phyloP scores from a whole-genome alignment of 768 basidiomycete genomes.

The Panellus pusillus region DNA sequence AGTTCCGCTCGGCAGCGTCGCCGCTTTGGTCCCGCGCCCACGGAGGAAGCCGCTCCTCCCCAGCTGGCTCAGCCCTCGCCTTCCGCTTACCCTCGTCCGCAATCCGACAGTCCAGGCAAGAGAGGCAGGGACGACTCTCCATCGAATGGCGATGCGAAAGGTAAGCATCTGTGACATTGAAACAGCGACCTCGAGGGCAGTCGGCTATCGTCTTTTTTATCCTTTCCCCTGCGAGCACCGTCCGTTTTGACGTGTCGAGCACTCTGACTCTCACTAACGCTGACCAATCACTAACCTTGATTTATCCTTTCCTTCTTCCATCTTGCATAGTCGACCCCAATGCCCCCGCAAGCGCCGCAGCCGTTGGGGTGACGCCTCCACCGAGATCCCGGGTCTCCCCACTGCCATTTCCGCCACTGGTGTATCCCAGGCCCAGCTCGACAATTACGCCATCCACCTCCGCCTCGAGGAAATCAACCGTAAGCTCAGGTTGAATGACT shows the following conservation, averaged over 20 bases:
- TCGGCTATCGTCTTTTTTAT: conserved; percentile 31
- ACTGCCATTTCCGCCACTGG: conserved; percentile 92
- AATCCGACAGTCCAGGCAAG: conserved; percentile 54
- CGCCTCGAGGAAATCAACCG: conserved; percentile 97
- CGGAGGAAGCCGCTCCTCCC: conserved; percentile 79
- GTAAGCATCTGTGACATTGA: conserved; percentile 55
- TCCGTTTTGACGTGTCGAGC: conserved; percentile 39
- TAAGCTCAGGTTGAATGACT: conserved; percentile 91
- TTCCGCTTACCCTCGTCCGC: conserved; percentile 76
- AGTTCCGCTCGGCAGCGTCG: conserved; percentile 85
- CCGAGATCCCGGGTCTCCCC: conserved; percentile 89
- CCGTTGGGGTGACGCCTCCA: conserved; percentile 95
- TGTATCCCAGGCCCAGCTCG: conserved; percentile 93
- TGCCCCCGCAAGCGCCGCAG: conserved; percentile 92
- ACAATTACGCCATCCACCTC: conserved; percentile 96
- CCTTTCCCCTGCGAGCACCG: conserved; percentile 21
- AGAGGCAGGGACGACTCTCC: conserved; percentile 71
- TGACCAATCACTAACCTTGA: conserved; percentile 42
- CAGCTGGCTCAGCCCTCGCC: conserved; percentile 87
- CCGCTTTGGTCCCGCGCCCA: conserved; percentile 86
- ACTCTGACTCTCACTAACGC: conserved; percentile 52
- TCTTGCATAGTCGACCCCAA: conserved; percentile 69
- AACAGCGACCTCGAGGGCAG: conserved; percentile 38
- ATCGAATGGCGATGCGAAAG: conserved; percentile 59
- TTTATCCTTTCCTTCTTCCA: conserved; percentile 26